Evolutionary conservation across 371 early-diverging fungal species (phyloP).

Genomic region (Actinomortierella wolfii): DNA sequence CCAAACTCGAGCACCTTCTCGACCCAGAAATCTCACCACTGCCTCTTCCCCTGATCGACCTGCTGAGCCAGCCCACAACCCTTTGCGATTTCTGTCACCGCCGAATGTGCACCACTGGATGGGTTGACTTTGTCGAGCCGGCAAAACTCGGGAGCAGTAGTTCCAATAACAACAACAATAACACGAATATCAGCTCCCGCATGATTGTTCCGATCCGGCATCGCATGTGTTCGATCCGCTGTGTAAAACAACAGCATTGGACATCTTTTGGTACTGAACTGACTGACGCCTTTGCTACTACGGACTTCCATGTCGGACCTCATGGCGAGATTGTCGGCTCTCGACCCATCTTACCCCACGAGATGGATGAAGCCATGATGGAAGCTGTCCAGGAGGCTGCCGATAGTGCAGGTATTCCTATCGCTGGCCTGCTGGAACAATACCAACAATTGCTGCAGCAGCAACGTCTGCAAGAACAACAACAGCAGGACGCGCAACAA

Average conservation of each 20-base stretch:
- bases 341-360: slow-evolving; percentile 30
- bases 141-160: slow-evolving; percentile 16
- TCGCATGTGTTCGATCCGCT: slow-evolving; percentile 36
- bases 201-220: slow-evolving; percentile 36
- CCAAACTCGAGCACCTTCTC: slow-evolving; percentile 19
- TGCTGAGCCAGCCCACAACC: slow-evolving; percentile 19
- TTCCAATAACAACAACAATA: too few species aligned
- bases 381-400: slow-evolving; percentile 46
- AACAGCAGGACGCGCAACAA: slow-evolving; percentile 1
- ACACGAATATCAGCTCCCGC: slow-evolving; percentile 7
- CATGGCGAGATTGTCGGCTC: slow-evolving; percentile 38
- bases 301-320: slow-evolving; percentile 34
- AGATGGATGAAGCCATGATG: slow-evolving; percentile 40
- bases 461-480: slow-evolving; percentile 3
- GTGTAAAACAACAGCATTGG: slow-evolving; percentile 29
- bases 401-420: slow-evolving; percentile 32
- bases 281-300: slow-evolving; percentile 25
- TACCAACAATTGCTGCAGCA: slow-evolving; percentile 12
- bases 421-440: slow-evolving; percentile 30
- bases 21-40: slow-evolving; percentile 27
- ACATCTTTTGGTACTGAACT: slow-evolving; percentile 36
- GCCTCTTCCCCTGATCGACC: slow-evolving; percentile 24
- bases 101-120: slow-evolving; percentile 38
- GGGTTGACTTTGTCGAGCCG: slow-evolving; percentile 40
- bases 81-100: slow-evolving; percentile 29